Percentiles rank a stretch among this genome's conserved stretches.
phyloP scores from a whole-genome alignment of 75 land plant species.

The Selaginella moellendorffii region DNA sequence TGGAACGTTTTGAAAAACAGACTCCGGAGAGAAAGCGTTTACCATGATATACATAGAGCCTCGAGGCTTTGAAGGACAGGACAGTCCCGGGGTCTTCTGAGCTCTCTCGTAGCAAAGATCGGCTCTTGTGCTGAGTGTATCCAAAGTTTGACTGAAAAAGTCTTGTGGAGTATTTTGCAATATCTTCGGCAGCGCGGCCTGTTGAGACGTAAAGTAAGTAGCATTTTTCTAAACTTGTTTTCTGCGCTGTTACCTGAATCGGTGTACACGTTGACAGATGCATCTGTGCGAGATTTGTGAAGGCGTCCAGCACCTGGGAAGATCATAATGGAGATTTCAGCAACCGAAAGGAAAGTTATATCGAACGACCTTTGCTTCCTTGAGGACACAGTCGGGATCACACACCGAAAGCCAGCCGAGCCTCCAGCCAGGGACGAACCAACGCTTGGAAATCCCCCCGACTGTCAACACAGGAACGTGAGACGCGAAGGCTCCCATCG shows the following conservation, averaged over 20 bases:
- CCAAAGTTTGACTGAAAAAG: constrained; percentile 35
- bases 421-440: constrained; percentile 90
- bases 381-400: constrained; percentile 54
- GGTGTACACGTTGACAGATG: background rate
- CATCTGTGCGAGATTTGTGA: background rate
- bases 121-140: constrained; percentile 30
- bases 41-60: constrained; percentile 90
- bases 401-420: constrained; percentile 61
- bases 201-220: background rate
- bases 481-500: constrained; percentile 51
- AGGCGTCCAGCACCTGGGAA: background rate
- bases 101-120: constrained; percentile 41
- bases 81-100: constrained; percentile 35
- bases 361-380: constrained; percentile 8
- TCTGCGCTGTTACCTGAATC: background rate
- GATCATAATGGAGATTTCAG: background rate
- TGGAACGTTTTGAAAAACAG: background rate
- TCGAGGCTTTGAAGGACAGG: constrained; percentile 60
- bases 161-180: constrained; percentile 40
- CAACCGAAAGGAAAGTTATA: too few relatives aligned
- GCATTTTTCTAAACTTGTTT: background rate
- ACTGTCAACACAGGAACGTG: constrained; percentile 62
- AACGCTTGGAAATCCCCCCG: constrained; percentile 77
- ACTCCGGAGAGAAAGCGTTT: background rate
- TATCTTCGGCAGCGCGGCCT: constrained; percentile 69